Conservation (phyloP, 139 green algal species). For the Chlorella sp. region DNA sequence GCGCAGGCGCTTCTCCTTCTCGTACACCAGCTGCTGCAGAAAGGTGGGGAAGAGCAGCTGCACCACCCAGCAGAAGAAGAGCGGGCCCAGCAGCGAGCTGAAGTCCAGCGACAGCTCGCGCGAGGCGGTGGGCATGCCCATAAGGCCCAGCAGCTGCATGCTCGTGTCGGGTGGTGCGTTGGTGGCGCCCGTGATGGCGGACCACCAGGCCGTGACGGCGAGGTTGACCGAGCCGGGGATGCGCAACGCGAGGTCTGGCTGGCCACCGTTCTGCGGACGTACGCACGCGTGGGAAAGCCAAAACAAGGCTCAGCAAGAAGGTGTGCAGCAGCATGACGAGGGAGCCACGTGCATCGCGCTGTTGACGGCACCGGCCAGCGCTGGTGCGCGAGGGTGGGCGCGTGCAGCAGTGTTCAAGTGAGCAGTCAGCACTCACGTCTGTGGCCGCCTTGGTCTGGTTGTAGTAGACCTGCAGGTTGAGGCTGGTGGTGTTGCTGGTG, state of each 20-base stretch:
- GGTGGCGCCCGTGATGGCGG: not conserved
- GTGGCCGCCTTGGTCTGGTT: not conserved
- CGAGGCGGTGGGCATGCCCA: not conserved
- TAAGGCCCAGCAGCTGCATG: constrained; percentile 5
- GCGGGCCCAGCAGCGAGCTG: constrained; percentile 58
- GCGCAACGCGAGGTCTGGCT: not conserved
- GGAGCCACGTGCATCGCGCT: no score
- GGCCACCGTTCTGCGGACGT: not conserved
- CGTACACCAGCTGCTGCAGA: constrained; percentile 54
- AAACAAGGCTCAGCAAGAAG: not conserved
- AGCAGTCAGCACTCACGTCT: no score
- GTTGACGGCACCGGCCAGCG: no score
- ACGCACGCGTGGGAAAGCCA: not conserved
- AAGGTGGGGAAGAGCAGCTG: constrained; percentile 64
- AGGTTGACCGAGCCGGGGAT: not conserved
- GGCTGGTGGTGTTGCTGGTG: not conserved
- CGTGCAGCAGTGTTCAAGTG: no score
- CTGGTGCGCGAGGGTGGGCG: no score
- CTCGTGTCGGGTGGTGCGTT: not conserved
- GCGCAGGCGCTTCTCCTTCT: constrained; percentile 78
- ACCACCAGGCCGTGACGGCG: not conserved
- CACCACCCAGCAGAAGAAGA: constrained; percentile 77
- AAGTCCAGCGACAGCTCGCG: constrained; percentile 54
- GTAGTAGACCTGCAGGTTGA: not conserved
- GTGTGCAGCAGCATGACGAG: not conserved